Evolutionary conservation across 208 protist genomes (phyloP), one percentile per base, ranked within the genome.

Genomic region (Trypanosoma caninum): DNA sequence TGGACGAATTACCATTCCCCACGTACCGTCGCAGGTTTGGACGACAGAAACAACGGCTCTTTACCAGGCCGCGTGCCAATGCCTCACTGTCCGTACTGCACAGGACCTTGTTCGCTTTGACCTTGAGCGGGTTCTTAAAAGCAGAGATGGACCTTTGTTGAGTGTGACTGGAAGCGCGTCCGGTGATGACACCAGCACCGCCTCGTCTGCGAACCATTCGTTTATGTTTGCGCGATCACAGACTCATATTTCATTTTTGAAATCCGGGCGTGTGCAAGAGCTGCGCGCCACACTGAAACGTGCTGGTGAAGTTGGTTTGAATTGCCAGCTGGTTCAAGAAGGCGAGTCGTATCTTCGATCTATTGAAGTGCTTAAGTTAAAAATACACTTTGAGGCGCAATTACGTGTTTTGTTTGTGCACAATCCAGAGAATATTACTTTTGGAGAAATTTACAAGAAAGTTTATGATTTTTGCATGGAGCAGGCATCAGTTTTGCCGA

Each of bases 311-410:
- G 60, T 80, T 31, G 84, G 80, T 27, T 41, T 91, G 8, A 59
- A 35, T 11, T 76, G 72, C 10, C 10, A 69, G 13, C 51, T 86
- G 7, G 33, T 87, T 1, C 74, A 87, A 27, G 62, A 81, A 30
- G 73, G 74, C 0, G 69, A 76, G 13, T 69, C 74, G 13, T 64
- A 52, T 7, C 70, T 89, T 18, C 58, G 52, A 14, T 76, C 66
- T 1, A 35, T 72, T 11, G 54, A 78, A 16, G 76, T 59, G 37
- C 38, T 91, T 1, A 69, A 74, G 22, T 42, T 93, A 37, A 93
- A 93, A 60, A 72, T 93, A 16, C 87, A 89, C 73, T 89, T 87
- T 54, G 78, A 84, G 31, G 80, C 78, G 2, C 74, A 89, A 46
- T 75, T 80, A 8, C 82, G 83, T 8, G 59, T 93, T 46, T 13